Conservation (phyloP, 139 green algal genomes). For the Deuterostichococcus epilithicus region DNA sequence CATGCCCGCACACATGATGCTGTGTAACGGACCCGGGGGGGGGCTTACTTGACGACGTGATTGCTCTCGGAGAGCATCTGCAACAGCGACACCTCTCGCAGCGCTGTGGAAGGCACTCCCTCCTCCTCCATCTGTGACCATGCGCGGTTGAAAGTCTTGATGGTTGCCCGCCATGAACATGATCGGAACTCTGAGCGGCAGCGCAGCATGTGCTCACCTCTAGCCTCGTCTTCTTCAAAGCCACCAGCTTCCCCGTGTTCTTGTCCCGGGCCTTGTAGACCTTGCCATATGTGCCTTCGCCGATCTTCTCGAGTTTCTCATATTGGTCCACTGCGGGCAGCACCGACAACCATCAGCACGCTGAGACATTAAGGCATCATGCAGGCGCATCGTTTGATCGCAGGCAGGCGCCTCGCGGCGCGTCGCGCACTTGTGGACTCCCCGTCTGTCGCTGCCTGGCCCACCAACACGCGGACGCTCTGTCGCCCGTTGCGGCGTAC, state of each 20-base stretch:
- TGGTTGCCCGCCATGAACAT: neutral
- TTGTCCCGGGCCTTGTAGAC: slow-evolving; percentile 90
- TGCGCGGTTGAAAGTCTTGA: neutral
- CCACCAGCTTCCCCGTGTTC: slow-evolving; percentile 61
- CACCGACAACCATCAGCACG: neutral
- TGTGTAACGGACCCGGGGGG: neutral
- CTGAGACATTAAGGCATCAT: neutral
- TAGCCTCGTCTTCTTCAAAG: slow-evolving; percentile 89
- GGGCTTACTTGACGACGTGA: slow-evolving; percentile 80
- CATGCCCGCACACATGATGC: neutral
- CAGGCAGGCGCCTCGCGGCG: too few species aligned
- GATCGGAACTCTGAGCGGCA: neutral
- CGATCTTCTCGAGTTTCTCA: slow-evolving; percentile 87
- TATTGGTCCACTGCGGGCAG: slow-evolving; percentile 54
- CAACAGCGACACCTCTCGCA: slow-evolving; percentile 79
- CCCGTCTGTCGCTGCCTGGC: neutral
- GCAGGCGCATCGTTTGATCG: too few species aligned
- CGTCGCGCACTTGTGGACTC: neutral
- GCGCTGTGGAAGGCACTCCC: slow-evolving; percentile 75
- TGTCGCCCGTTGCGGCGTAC: too few species aligned
- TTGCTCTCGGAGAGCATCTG: slow-evolving; percentile 76
- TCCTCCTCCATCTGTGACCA: slow-evolving; percentile 73
- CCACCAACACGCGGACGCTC: too few species aligned
- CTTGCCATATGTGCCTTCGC: slow-evolving; percentile 96
- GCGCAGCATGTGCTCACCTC: slow-evolving; percentile 6